These are phyloP conservation scores for Yarrowia phangngaensis DNA, from an alignment of 805 yeast species.

Conservation along the genomic window DNA sequence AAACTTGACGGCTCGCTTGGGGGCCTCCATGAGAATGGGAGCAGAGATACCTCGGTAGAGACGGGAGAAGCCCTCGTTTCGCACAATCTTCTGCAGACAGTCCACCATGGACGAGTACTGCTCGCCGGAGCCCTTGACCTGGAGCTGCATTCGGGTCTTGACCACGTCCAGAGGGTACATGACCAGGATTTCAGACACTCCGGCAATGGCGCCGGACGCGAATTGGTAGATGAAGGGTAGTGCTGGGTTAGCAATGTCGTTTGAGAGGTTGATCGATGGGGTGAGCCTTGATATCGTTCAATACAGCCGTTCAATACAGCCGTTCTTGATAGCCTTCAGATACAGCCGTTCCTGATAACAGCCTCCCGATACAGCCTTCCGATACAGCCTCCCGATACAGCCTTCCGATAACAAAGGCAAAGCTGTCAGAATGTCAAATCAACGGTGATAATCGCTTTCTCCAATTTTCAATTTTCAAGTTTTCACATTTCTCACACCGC, in stretches of 20 bases:
- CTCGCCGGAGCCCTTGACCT: slow-evolving; percentile 53
- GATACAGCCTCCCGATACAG: too few relatives aligned
- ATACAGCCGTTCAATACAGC: too few relatives aligned
- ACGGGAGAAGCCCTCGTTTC: slow-evolving; percentile 76
- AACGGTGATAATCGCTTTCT: too few relatives aligned
- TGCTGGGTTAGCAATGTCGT: slow-evolving; percentile 37
- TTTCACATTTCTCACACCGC: too few relatives aligned
- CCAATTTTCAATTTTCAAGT: too few relatives aligned
- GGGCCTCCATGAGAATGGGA: slow-evolving; percentile 98
- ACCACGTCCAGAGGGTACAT: slow-evolving; percentile 98
- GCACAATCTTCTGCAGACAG: slow-evolving; percentile 76
- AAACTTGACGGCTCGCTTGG: slow-evolving; percentile 97
- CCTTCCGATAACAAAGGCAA: too few relatives aligned
- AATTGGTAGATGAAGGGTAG: slow-evolving; percentile 91
- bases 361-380: too few relatives aligned
- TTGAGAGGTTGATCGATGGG: too few relatives aligned
- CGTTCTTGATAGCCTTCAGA: too few relatives aligned
- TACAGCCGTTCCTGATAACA: too few relatives aligned
- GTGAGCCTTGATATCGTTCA: too few relatives aligned
- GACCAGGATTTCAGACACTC: slow-evolving; percentile 89
- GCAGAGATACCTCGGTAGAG: slow-evolving; percentile 93
- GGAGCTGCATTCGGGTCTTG: slow-evolving; percentile 92
- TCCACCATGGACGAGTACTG: slow-evolving; percentile 82
- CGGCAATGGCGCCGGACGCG: slow-evolving; percentile 90
- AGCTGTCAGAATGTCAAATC: too few relatives aligned